Base-by-base conservation (phyloP, 1,284 basidiomycete species). In the Grifola frondosa region DNA sequence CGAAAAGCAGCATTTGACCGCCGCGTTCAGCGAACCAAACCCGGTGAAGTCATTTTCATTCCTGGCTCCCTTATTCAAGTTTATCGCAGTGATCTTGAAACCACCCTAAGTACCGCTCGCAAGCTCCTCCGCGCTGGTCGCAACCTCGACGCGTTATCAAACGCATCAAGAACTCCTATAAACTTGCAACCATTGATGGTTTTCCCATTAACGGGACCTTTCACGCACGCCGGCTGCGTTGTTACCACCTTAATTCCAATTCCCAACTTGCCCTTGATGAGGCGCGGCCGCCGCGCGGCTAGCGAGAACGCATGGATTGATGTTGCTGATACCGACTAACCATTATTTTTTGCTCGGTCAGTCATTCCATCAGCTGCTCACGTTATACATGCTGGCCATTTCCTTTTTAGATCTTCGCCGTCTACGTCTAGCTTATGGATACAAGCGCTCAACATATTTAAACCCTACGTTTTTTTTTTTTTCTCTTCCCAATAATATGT, bases 91-190 rank as follows among this genome's bases (percentile, higher is more conserved):
- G 50, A 57, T 21, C 34, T 59, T 6, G 48, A 48, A 15, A 46
- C 45, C 32, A 60, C 50, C 1, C 31, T 60, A 34, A 49, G 32
- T 5, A 51, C 53, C 3, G 46, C 53, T 9, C 28, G 49, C 19
- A 64, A 63, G 33, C 42, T 64, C 0, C 19, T 52, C 0, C 56
- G 59, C 1, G 38, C 30, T 64, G 62, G 61, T 63, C 60, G 2
- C n/a, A 17, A 53, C 60, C 60, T 8, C 24, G 36, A 1, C 44
- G 46, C 3, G 41, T 62, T 19, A 37, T 32, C 8, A 22, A 37
- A 8, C 30, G 43, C 10, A 12, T 40, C 4, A 26, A 46, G 3
- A 61, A 64, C 45, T 62, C 57, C 1, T 64, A 64, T 49, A 29
- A 16, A 10, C 45, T 63, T 6, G 47, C 53, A 29, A 50, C 37